These are phyloP conservation scores for Candida namnaoensis DNA, from an alignment of 805 yeast genomes.

Conservation along the genomic window DNA sequence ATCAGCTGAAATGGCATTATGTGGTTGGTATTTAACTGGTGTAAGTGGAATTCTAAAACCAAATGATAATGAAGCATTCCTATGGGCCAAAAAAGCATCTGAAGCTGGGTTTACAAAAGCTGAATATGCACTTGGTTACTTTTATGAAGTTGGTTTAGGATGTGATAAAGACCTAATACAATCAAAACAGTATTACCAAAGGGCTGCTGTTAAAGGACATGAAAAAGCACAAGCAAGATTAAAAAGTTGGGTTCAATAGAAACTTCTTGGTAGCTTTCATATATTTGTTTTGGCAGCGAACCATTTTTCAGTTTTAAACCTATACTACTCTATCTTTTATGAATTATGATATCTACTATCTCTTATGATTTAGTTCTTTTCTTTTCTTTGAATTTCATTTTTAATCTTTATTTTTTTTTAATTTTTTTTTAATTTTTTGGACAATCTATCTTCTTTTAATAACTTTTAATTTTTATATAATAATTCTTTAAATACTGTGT, in stretches of 20 bases:
- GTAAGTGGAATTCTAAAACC: conserved; percentile 41
- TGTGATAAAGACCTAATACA: conserved; percentile 30
- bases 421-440: too few species aligned
- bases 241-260: not conserved
- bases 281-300: too few species aligned
- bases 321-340: too few species aligned
- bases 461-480: too few species aligned
- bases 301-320: too few species aligned
- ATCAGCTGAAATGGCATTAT: conserved; percentile 61
- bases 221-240: conserved; percentile 37
- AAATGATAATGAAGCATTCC: conserved; percentile 56
- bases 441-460: too few species aligned
- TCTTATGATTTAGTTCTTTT: too few species aligned
- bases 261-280: too few species aligned
- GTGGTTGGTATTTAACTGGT: conserved; percentile 77
- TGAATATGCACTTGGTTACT: conserved; percentile 62
- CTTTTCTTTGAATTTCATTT: too few species aligned
- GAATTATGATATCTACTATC: too few species aligned
- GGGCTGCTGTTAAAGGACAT: conserved; percentile 58
- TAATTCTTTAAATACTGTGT: too few species aligned
- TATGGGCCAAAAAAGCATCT: conserved; percentile 59
- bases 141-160: conserved; percentile 59
- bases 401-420: too few species aligned
- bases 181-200: conserved; percentile 42
- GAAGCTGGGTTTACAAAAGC: conserved; percentile 53